Percentiles rank a stretch among this genome's conserved stretches.
phyloP scores from a whole-genome alignment of 2,329 filamentous ascomycete species.

The Ceratocystis cacaofunesta region DNA sequence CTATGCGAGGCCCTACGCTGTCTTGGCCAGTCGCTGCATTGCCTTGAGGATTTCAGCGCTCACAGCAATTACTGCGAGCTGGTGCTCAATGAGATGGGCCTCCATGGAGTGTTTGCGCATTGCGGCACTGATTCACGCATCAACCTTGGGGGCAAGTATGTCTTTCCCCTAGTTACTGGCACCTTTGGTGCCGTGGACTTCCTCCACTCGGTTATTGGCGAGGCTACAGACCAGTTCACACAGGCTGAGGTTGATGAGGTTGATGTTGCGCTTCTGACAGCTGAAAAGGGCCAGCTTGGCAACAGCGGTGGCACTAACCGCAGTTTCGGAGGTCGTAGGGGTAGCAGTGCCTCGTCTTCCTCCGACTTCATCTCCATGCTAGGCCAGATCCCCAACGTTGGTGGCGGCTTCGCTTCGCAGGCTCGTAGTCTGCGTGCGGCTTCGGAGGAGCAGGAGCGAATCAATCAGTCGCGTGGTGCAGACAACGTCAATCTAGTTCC shows the following conservation, averaged over 20 bases:
- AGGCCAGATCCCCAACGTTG: conserved; percentile 57
- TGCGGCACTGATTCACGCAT: conserved; percentile 54
- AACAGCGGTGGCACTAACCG: conserved; percentile 19
- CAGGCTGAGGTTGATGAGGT: conserved; percentile 75
- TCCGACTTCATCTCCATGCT: conserved; percentile 60
- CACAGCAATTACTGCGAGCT: conserved; percentile 78
- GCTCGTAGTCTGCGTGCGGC: conserved; percentile 46
- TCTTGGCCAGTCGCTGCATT: conserved; percentile 61
- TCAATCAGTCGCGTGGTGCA: conserved; percentile 28
- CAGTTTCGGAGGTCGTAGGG: conserved; percentile 24
- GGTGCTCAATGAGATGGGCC: conserved; percentile 56
- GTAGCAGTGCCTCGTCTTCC: conserved; percentile 25
- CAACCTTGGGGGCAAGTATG: conserved; percentile 42
- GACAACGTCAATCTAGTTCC: conserved; percentile 46
- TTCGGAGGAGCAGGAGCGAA: conserved; percentile 45
- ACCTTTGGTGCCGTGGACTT: conserved; percentile 74
- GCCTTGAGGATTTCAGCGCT: conserved; percentile 63
- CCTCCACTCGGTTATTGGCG: conserved; percentile 57
- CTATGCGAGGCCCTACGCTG: conserved; percentile 68
- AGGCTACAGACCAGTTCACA: conserved; percentile 70
- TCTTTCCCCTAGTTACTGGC: conserved; percentile 61
- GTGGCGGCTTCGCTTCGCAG: conserved; percentile 49
- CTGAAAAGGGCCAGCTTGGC: conserved; percentile 35
- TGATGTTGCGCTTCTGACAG: conserved; percentile 57
- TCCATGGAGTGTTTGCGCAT: conserved; percentile 55